Percentiles rank a stretch among this genome's conserved stretches.
Conservation (phyloP, 306 rosid species). For the Quercus aquifolioides region DNA sequence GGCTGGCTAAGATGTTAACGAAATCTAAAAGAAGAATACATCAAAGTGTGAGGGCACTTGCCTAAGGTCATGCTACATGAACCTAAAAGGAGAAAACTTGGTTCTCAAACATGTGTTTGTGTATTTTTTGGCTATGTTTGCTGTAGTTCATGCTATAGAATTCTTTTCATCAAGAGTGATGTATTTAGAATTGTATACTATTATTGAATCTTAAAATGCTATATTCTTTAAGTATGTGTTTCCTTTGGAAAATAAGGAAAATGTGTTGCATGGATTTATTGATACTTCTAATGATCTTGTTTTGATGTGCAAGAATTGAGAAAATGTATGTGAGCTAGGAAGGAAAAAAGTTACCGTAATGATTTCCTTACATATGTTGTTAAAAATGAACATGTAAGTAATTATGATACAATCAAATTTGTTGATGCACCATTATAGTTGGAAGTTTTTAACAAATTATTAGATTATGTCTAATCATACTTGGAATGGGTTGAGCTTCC, state of each 20-base stretch:
- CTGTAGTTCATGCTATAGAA: not conserved
- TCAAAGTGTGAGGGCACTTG: no score
- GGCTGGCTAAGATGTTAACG: no score
- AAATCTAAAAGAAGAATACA: no score
- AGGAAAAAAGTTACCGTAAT: not conserved
- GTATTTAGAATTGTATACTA: no score
- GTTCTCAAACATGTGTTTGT: not conserved
- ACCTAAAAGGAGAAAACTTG: no score
- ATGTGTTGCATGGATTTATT: not conserved
- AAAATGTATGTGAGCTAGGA: not conserved
- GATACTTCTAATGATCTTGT: not conserved
- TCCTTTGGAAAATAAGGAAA: not conserved
- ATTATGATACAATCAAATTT: not conserved
- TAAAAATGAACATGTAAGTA: not conserved
- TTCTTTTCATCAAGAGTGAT: not conserved
- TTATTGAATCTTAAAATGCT: not conserved
- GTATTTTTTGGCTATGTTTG: not conserved
- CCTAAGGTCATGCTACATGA: no score
- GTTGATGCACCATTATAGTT: not conserved
- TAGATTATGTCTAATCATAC: no score
- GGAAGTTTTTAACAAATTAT: not conserved
- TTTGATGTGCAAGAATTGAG: not conserved
- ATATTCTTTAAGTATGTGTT: no score
- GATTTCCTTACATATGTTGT: not conserved
- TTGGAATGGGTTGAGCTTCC: no score